These are phyloP conservation scores for Mycena haematopus DNA, from an alignment of 768 basidiomycete genomes.

Conservation along the genomic window DNA sequence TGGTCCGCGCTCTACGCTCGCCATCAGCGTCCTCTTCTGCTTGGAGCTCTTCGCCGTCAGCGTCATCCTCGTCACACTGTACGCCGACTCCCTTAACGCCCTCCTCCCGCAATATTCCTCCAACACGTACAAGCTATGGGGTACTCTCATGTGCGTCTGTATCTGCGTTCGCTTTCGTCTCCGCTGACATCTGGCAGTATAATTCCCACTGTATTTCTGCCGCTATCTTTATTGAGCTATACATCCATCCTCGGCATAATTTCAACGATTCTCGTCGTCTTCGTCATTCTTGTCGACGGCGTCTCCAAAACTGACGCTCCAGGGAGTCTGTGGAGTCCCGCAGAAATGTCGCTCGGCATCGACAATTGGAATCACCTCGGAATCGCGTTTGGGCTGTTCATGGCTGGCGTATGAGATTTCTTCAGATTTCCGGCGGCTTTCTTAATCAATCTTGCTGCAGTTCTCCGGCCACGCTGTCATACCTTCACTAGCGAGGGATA, in stretches of 20 bases:
- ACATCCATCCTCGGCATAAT: constrained; percentile 87
- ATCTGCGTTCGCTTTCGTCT: background rate
- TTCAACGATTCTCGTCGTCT: constrained; percentile 76
- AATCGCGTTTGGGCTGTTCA: constrained; percentile 86
- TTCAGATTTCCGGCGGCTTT: constrained; percentile 34
- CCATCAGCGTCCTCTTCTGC: constrained; percentile 81
- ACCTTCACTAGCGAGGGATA: constrained; percentile 89
- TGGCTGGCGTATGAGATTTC: constrained; percentile 69
- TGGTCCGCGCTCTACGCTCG: constrained; percentile 69
- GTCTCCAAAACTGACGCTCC: constrained; percentile 73
- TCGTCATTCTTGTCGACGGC: constrained; percentile 86
- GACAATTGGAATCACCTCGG: constrained; percentile 66
- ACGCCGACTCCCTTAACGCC: constrained; percentile 84
- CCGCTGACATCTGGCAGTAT: constrained; percentile 53
- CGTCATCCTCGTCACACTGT: constrained; percentile 86
- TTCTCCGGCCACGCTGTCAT: constrained; percentile 95
- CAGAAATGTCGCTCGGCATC: constrained; percentile 67
- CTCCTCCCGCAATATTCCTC: constrained; percentile 74
- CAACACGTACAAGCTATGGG: constrained; percentile 79
- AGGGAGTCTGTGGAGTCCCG: constrained; percentile 83
- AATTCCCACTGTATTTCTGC: constrained; percentile 87
- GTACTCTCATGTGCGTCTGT: constrained; percentile 65
- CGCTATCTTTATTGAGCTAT: constrained; percentile 84
- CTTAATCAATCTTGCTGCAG: constrained; percentile 42
- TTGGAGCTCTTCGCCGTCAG: constrained; percentile 88